Evolutionary conservation across 2,329 filamentous ascomycete species (phyloP).

Genomic region (Diaporthe caulivora): DNA sequence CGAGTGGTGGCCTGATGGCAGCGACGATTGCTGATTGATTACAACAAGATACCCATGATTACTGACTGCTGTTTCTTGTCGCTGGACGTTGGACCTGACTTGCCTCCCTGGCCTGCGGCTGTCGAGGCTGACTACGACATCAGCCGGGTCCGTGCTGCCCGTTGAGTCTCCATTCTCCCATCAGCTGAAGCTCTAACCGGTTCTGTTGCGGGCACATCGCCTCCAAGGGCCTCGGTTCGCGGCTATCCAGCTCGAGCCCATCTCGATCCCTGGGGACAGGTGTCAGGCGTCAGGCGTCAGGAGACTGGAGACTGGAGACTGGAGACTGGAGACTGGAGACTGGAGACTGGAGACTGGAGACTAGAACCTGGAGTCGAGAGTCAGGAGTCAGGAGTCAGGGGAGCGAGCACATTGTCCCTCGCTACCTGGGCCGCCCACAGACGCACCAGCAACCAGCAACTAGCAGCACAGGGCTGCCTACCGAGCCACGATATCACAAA

Average conservation of each 20-base stretch:
- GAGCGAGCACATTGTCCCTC: not conserved
- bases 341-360: constrained; percentile 4
- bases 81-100: not conserved
- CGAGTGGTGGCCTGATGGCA: constrained; percentile 3
- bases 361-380: not conserved
- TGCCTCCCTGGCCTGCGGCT: not conserved
- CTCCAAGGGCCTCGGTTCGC: constrained; percentile 1
- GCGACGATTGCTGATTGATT: not conserved
- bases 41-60: not conserved
- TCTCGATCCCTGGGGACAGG: not conserved
- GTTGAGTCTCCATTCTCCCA: not conserved
- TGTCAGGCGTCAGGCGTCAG: not conserved
- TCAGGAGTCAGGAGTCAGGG: constrained; percentile 29
- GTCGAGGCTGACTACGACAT: constrained; percentile 1
- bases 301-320: not conserved
- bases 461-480: not conserved
- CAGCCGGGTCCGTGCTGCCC: constrained; percentile 8
- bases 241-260: not conserved
- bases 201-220: not conserved
- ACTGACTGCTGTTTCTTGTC: not conserved
- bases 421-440: constrained; percentile 5
- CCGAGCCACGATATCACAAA: not conserved
- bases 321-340: constrained; percentile 6
- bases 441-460: not conserved
- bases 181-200: constrained; percentile 18